These are phyloP conservation scores for Nevesoporus exiguus DNA, from an alignment of 768 basidiomycete genomes.

Conservation along the genomic window DNA sequence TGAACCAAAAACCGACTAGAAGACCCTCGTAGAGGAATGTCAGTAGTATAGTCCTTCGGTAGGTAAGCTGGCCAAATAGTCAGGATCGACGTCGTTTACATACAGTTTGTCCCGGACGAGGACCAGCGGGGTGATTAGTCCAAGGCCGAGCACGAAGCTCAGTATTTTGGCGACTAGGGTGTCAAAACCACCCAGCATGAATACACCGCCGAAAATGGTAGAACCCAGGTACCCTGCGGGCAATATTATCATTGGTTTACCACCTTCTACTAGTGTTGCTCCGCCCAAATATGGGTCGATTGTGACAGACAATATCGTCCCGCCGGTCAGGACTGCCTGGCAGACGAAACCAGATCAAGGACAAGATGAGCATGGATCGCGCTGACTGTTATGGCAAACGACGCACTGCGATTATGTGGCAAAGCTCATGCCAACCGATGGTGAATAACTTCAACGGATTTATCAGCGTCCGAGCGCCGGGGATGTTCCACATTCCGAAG, in stretches of 20 bases:
- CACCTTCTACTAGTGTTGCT: constrained; percentile 64
- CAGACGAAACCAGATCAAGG: neutral
- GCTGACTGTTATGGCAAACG: constrained; percentile 1
- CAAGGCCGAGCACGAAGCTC: constrained; percentile 87
- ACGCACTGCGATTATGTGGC: constrained; percentile 74
- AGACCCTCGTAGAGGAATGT: constrained; percentile 82
- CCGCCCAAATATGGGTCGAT: constrained; percentile 82
- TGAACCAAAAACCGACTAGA: constrained; percentile 92
- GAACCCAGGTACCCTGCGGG: constrained; percentile 82
- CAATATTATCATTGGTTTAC: constrained; percentile 66
- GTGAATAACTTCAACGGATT: constrained; percentile 84
- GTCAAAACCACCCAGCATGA: constrained; percentile 82
- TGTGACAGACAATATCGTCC: constrained; percentile 71
- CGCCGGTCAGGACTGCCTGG: constrained; percentile 77
- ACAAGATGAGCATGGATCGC: constrained; percentile 6
- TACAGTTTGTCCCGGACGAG: constrained; percentile 90
- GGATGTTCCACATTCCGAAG: constrained; percentile 86
- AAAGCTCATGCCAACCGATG: constrained; percentile 87
- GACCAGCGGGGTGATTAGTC: constrained; percentile 78
- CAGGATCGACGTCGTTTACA: constrained; percentile 27
- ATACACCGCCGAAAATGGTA: constrained; percentile 75
- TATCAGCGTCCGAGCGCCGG: constrained; percentile 72
- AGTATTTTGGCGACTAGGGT: constrained; percentile 89
- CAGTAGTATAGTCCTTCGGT: constrained; percentile 73
- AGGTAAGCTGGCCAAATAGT: constrained; percentile 10